Conservation (phyloP, 345 rosid genomes). For the Passiflora organensis region DNA sequence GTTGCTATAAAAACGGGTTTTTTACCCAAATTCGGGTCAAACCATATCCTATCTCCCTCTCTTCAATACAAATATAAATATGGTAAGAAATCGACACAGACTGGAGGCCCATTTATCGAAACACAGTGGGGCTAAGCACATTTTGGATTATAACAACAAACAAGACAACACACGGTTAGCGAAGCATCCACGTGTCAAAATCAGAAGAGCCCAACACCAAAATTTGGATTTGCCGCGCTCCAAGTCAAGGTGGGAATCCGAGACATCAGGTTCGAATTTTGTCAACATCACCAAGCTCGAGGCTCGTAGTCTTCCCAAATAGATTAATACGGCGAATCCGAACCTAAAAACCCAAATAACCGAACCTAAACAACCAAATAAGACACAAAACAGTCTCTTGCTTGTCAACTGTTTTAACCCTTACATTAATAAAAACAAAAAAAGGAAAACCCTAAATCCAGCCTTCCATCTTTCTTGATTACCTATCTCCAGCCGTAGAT, state of each 20-base stretch:
- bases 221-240: conserved; percentile 36
- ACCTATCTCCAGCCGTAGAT: conserved; percentile 6
- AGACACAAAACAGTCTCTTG: background rate
- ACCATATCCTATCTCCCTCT: too few species aligned
- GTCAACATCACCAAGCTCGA: conserved; percentile 15
- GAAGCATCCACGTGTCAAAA: conserved; percentile 11
- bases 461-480: background rate
- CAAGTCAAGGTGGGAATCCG: conserved; percentile 19
- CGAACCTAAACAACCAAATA: conserved; percentile 11
- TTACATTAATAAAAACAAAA: background rate
- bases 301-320: too few species aligned
- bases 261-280: conserved; percentile 26
- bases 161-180: too few species aligned
- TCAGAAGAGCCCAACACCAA: background rate
- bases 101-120: background rate
- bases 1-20: too few species aligned
- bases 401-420: background rate
- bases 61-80: too few species aligned
- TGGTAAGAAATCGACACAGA: background rate
- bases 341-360: conserved; percentile 4
- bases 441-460: conserved; percentile 5
- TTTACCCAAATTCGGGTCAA: too few species aligned
- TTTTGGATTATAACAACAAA: too few species aligned
- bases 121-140: too few species aligned
- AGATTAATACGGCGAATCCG: background rate